These are phyloP conservation scores for Neopestalotiopsis rosae DNA, from an alignment of 2,329 filamentous ascomycete species.

Conservation along the genomic window DNA sequence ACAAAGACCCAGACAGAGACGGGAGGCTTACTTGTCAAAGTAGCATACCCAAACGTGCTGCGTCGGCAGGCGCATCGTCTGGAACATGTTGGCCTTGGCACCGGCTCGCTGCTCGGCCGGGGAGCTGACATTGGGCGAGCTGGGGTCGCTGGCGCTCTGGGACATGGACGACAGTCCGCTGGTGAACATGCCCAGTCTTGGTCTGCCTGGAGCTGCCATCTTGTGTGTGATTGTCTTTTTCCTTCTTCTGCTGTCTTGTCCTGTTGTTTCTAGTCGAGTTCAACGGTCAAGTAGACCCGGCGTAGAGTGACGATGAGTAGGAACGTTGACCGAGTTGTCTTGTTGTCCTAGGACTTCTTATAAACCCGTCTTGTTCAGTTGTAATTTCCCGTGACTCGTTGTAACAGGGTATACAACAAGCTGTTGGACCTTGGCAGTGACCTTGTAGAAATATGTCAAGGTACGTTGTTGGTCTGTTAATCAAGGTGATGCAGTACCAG, in stretches of 20 bases:
- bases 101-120: constrained; percentile 77
- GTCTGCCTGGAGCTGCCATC: constrained; percentile 53
- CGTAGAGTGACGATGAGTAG: neutral
- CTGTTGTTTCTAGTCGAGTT: neutral
- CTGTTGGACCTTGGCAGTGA: neutral
- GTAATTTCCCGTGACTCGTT: neutral
- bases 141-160: constrained; percentile 59
- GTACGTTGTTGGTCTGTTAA: neutral
- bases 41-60: constrained; percentile 82
- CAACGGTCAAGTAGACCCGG: neutral
- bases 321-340: neutral
- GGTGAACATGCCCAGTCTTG: constrained; percentile 62
- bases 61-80: constrained; percentile 74
- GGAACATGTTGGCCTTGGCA: constrained; percentile 83
- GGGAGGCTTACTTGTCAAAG: constrained; percentile 59
- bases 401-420: neutral
- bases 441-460: neutral
- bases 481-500: neutral
- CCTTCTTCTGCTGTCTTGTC: neutral
- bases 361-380: neutral
- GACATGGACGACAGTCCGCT: constrained; percentile 67
- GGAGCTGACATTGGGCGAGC: constrained; percentile 66
- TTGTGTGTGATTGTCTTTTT: constrained; percentile 21
- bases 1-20: too few species aligned
- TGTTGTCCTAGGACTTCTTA: neutral